Evolutionary conservation across 2,329 filamentous ascomycete species (phyloP).

Genomic region (Falciphora oryzae): DNA sequence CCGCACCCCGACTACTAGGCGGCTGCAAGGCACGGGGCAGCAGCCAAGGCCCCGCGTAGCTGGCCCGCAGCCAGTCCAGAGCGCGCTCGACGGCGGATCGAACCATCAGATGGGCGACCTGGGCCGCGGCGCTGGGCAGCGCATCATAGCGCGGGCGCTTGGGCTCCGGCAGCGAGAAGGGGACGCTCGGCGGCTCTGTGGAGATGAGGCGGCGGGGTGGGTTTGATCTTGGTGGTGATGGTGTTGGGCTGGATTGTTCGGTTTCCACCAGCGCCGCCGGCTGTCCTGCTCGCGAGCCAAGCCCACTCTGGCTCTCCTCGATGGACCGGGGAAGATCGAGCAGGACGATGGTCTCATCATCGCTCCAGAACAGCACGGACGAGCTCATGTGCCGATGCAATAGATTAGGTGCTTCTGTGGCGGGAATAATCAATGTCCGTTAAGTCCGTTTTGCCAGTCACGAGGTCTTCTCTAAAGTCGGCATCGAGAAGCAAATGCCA

Average conservation of each 20-base stretch:
- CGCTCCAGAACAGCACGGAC: constrained; percentile 43
- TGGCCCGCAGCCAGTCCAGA: constrained; percentile 29
- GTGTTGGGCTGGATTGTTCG: too few relatives aligned
- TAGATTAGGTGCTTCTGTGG: not conserved
- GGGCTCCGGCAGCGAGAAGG: constrained; percentile 49
- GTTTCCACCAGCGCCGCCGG: constrained; percentile 10
- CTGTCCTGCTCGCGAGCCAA: constrained; percentile 14
- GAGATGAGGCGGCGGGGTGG: constrained; percentile 34
- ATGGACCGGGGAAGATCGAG: constrained; percentile 68
- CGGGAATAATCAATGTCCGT: not conserved
- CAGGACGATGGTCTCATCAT: constrained; percentile 44
- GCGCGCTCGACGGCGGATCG: constrained; percentile 39
- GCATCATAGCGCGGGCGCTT: constrained; percentile 23
- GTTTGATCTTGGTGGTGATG: not conserved
- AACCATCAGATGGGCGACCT: constrained; percentile 49
- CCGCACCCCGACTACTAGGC: constrained; percentile 14
- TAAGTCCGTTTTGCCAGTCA: not conserved
- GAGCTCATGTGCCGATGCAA: not conserved
- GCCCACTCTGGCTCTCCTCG: constrained; percentile 52
- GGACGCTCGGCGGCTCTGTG: constrained; percentile 33
- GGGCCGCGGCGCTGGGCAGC: constrained; percentile 30
- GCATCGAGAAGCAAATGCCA: too few relatives aligned
- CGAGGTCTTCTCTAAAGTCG: not conserved
- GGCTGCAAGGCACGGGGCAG: constrained; percentile 30
- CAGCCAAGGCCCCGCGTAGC: constrained; percentile 38